Evolutionary conservation across 208 protist species (phyloP), one percentile per base, ranked within the genome.

Genomic region (Trypanosoma caninum): DNA sequence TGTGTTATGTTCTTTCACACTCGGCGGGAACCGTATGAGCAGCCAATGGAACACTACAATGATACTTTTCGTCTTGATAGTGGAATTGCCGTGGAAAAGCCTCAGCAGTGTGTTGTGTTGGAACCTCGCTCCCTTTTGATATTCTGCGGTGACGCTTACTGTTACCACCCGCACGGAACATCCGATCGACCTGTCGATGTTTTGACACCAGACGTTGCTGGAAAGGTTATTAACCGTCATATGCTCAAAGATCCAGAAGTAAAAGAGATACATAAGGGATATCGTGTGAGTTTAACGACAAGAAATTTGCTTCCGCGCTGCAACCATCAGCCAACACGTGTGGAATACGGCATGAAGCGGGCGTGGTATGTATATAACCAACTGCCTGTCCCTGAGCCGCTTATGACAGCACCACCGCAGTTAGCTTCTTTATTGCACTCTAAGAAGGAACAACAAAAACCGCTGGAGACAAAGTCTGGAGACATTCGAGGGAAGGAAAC

Each of bases 1-100:
- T 86, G 68, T 34, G 78, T 91, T 25, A 96, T 96, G 90, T 79
- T 73, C 60, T 96, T 96, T 74, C 94, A 94, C 64, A 72, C 87
- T 5, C 76, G 76, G 31, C 83, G 78, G 23, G 76, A 82, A 1
- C 90, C 89, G 11, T 84, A 94, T 68, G 66, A 77, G 30, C 62
- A 89, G 53, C 87, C 90, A 9, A 96, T 96, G 90, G 78, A 96
- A 13, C 87, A 96, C 75, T 96, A 96, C 79, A 91, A 96, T 48
- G 90, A 96, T 65, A 96, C 90, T n/a, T 96, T 96, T 66, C 80
- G 85, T 66, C 94, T 96, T 58, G 79, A 93, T 10, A 83, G 83
- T 0, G 74, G 67, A 11, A 96, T 96, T 62, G 77, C 80, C 1
- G 22, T 45, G 56, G 65, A 84, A 33, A 41, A 45, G 22, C 90